Conservation (phyloP, 495 filamentous ascomycete species). For the Aspergillus diversus region DNA sequence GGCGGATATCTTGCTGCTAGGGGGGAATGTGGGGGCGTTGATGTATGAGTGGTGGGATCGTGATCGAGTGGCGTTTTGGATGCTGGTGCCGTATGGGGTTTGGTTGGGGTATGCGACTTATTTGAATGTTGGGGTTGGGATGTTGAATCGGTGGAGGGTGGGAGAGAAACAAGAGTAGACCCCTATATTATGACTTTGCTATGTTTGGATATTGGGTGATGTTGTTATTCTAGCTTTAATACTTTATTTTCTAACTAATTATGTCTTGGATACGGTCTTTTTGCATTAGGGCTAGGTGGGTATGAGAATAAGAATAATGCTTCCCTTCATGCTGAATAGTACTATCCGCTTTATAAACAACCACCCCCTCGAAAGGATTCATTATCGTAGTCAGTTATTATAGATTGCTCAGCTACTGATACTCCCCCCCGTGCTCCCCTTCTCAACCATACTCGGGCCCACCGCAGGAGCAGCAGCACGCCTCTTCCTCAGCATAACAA, state of each 20-base stretch:
- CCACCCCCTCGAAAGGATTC: too few relatives aligned
- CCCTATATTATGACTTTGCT: too few relatives aligned
- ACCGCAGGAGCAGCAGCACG: background rate
- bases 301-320: too few relatives aligned
- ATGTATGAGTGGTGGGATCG: conserved; percentile 74
- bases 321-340: too few relatives aligned
- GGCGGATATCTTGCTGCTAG: conserved; percentile 72
- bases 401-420: background rate
- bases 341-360: too few relatives aligned
- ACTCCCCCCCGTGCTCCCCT: conserved; percentile 12
- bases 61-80: conserved; percentile 71
- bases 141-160: conserved; percentile 78
- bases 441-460: background rate
- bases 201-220: too few relatives aligned
- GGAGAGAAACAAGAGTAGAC: too few relatives aligned
- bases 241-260: too few relatives aligned
- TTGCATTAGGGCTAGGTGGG: too few relatives aligned
- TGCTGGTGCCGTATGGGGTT: conserved; percentile 74
- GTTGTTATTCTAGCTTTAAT: too few relatives aligned
- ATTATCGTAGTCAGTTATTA: too few relatives aligned
- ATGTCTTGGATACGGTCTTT: too few relatives aligned
- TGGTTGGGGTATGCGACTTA: conserved; percentile 90
- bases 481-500: conserved; percentile 41
- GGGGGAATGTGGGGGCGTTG: conserved; percentile 69
- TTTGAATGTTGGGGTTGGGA: conserved; percentile 68